A percentile compares a stretch with the other conserved stretches of the same genome.
Evolutionary conservation across 805 yeast species (phyloP).

Genomic region (Schwanniomyces pseudopolymorphus): DNA sequence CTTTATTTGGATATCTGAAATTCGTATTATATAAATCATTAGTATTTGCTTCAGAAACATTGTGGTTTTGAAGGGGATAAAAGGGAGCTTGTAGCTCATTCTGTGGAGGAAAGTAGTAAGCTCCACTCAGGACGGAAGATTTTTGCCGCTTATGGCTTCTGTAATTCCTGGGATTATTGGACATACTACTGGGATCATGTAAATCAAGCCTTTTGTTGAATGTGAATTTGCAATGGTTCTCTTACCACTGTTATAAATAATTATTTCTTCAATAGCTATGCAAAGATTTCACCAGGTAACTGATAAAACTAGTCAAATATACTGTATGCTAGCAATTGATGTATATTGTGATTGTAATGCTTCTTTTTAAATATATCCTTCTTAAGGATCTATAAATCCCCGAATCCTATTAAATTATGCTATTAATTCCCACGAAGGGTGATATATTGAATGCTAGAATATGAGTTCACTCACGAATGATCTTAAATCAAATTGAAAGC

Average conservation of each 20-base stretch:
- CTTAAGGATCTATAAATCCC: not conserved
- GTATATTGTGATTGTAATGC: not conserved
- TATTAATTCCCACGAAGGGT: not conserved
- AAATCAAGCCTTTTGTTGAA: not conserved
- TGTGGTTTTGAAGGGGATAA: not conserved
- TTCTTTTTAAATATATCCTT: too few relatives aligned
- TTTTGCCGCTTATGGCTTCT: slow-evolving; percentile 38
- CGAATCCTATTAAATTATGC: not conserved
- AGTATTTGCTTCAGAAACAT: not conserved
- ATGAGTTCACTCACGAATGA: not conserved
- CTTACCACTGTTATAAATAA: not conserved
- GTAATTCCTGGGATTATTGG: slow-evolving; percentile 15
- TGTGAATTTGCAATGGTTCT: not conserved
- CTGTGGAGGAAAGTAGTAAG: slow-evolving; percentile 23
- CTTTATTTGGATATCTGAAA: not conserved
- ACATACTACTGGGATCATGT: slow-evolving; percentile 8
- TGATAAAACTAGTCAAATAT: not conserved
- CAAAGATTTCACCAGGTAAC: not conserved
- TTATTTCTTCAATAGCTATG: not conserved
- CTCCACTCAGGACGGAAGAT: slow-evolving; percentile 30
- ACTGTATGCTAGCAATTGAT: not conserved
- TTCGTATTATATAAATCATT: not conserved
- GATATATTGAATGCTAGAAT: not conserved
- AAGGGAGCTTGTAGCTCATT: not conserved
- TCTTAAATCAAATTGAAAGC: not conserved